Evolutionary conservation across 768 basidiomycete species (phyloP), one percentile per base, ranked within the genome.

Genomic region (Mycena venus): DNA sequence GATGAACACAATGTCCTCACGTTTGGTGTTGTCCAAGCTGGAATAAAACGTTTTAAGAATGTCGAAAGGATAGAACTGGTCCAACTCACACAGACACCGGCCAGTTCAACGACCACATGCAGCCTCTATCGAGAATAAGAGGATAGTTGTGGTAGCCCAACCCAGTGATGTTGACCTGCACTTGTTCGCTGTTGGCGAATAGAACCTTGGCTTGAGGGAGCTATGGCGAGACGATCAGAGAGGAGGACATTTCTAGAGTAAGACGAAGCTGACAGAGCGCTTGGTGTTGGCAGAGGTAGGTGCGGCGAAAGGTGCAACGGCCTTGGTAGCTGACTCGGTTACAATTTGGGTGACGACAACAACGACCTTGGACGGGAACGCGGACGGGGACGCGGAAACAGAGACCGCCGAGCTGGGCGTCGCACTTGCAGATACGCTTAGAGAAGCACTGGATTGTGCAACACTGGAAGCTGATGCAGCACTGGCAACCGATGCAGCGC

Each of bases 1-100:
- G 47, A 95, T 91, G 82, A 95, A 95, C 14, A 92, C 88, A 71
- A 94, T 83, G 80, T 96, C 95, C 79, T 95, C 94, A 31, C 94
- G 91, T 80, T 93, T 90, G 32, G 93, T 94, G 79, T 94, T 89
- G 64, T 85, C 85, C 64, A 96, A 87, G 27, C 94, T 95, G 74
- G 29, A 70, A n/a, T 23, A 38, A 25, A 60, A 27, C 38, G 23
- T 25, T 32, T 70, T 69, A 70, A 44, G 32, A 10, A 42, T 21
- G 29, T n/a, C 9, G 2, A 23, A 65, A 36, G 44, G 60, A 32
- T 49, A 42, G 17, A 49, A 34, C 36, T 55, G 49, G 56, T 36
- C 34, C 36, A 36, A 85, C 93, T 77, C 83, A 95, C 94, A 87
- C 85, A 63, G 90, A 88, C 32, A 91, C 85, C 1, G 94, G 94